A percentile compares a stretch with the other conserved stretches of the same genome.
phyloP scores from a whole-genome alignment of 495 filamentous ascomycete species.

The Xylaria acuta region DNA sequence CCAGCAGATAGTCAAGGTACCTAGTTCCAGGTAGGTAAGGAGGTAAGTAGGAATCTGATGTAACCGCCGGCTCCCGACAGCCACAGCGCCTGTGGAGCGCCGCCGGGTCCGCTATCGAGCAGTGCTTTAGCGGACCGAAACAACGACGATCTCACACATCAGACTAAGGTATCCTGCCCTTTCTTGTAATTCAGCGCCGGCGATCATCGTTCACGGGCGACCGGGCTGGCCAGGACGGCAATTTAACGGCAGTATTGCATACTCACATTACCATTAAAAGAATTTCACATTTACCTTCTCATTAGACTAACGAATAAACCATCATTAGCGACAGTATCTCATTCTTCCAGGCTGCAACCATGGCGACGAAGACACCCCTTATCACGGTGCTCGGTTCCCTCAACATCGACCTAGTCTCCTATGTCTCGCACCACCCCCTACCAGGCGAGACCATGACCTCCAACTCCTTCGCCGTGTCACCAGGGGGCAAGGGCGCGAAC shows the following conservation, averaged over 20 bases:
- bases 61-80: conserved; percentile 15
- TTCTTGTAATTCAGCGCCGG: background rate
- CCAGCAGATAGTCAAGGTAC: background rate
- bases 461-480: conserved; percentile 75
- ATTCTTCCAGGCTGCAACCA: conserved; percentile 18
- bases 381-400: conserved; percentile 90
- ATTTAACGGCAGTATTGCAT: background rate
- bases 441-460: conserved; percentile 89
- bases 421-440: conserved; percentile 79
- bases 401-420: conserved; percentile 89
- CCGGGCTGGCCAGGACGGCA: background rate
- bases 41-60: background rate
- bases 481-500: conserved; percentile 95
- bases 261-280: too few relatives aligned
- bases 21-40: background rate
- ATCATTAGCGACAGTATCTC: background rate
- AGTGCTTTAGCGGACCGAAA: conserved; percentile 26
- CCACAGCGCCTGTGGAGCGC: conserved; percentile 28
- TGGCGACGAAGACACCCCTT: conserved; percentile 52
- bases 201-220: background rate
- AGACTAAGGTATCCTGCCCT: too few relatives aligned
- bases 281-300: background rate
- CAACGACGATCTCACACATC: conserved; percentile 17
- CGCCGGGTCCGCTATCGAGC: conserved; percentile 35
- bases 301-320: background rate